phyloP scores from a whole-genome alignment of 1,284 basidiomycete species.

The Fomitopsis pinicola region DNA sequence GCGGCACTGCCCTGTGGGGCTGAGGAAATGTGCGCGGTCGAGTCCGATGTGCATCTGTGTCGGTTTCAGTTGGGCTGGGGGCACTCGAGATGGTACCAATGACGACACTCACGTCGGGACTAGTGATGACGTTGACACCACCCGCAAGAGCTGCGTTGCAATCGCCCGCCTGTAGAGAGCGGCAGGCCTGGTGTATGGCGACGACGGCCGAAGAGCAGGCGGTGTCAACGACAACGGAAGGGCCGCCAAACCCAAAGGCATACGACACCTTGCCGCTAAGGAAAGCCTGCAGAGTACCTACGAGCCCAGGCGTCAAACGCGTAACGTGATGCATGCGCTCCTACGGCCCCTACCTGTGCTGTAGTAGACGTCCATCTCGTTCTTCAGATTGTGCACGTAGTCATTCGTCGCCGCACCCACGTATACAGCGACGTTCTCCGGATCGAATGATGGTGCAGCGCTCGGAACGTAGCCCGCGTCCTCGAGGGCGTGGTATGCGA shows the following conservation, averaged over 20 bases:
- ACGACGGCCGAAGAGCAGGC: conserved; percentile 69
- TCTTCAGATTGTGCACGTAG: conserved; percentile 58
- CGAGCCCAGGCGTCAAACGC: neutral
- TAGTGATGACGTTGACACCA: conserved; percentile 68
- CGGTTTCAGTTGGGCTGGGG: neutral
- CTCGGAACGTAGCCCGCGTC: conserved; percentile 64
- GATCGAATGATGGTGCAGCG: conserved; percentile 44
- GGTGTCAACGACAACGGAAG: conserved; percentile 67
- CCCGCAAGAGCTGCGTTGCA: conserved; percentile 67
- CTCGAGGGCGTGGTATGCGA: conserved; percentile 65
- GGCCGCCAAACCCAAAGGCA: conserved; percentile 61
- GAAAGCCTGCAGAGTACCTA: conserved; percentile 66
- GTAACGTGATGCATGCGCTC: neutral
- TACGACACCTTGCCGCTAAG: conserved; percentile 69
- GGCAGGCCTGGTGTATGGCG: conserved; percentile 63
- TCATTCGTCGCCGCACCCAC: conserved; percentile 67
- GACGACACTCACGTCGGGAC: conserved; percentile 55
- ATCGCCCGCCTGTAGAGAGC: conserved; percentile 57
- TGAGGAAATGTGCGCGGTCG: conserved; percentile 66
- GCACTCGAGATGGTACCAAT: neutral
- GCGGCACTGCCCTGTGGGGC: conserved; percentile 63
- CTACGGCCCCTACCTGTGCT: conserved; percentile 50
- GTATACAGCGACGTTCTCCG: conserved; percentile 57
- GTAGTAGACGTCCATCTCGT: conserved; percentile 66
- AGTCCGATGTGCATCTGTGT: conserved; percentile 65